Evolutionary conservation across 176 grass and related monocot species (phyloP).

Genomic region (Olyra latifolia): DNA sequence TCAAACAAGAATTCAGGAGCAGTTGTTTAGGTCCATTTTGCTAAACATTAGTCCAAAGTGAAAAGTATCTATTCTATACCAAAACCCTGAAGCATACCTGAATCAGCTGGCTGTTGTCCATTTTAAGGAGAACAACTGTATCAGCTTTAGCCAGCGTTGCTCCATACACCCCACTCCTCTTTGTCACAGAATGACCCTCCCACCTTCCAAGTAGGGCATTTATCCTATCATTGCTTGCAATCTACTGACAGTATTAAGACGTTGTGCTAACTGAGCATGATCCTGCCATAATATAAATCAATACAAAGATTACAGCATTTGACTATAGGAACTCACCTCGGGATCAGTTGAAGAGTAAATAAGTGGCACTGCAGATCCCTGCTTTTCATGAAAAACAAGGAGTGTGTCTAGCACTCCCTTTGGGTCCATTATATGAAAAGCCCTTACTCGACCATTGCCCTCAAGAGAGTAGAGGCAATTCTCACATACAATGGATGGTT

Average conservation of each 20-base stretch:
- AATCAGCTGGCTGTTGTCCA: conserved; percentile 53
- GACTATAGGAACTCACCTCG: conserved; percentile 28
- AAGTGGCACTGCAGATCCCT: conserved; percentile 40
- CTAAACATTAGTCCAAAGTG: background rate
- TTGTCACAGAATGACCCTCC: conserved; percentile 86
- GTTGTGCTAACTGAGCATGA: background rate
- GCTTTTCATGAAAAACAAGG: conserved; percentile 81
- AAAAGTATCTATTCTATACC: background rate
- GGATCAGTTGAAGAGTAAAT: conserved; percentile 26
- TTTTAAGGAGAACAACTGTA: conserved; percentile 63
- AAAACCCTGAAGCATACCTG: conserved; percentile 54
- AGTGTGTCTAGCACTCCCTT: conserved; percentile 83
- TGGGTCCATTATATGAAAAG: conserved; percentile 93
- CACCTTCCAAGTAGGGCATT: conserved; percentile 72
- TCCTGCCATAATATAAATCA: background rate
- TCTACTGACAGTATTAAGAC: conserved; percentile 29
- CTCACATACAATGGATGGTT: conserved; percentile 89
- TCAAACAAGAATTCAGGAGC: background rate
- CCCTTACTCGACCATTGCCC: conserved; percentile 73
- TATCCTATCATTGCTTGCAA: conserved; percentile 41
- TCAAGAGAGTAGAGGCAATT: conserved; percentile 90
- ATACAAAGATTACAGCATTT: background rate
- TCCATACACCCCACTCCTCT: conserved; percentile 89
- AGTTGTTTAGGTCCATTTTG: background rate
- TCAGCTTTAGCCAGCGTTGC: conserved; percentile 68